Base-by-base conservation (phyloP, 805 yeast genomes). In the Yarrowia sp. region DNA sequence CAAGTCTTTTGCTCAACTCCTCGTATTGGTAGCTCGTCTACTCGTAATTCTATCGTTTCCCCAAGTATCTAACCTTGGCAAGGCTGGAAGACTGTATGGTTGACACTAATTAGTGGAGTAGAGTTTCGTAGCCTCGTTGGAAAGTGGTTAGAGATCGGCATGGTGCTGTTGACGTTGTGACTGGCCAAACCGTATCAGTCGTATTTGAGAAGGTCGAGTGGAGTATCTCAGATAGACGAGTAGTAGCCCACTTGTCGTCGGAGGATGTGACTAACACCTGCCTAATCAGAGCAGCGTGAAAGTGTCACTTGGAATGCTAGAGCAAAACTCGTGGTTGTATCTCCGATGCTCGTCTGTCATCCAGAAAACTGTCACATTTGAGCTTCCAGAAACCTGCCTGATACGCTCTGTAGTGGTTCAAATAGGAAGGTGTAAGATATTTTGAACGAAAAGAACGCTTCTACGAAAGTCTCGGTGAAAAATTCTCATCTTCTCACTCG, bases 121-220 rank as follows among this genome's bases (percentile, higher is more conserved):
- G 38, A 47, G 53, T 47, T 47, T 14, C 10, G 20, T 47, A 47
- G 53, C 53, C 53, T 47, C 53, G 53, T 47, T 47, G 20, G 30
- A n/a, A 8, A 30, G 53, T 47, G 53, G 53, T 33, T 47, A 33
- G 9, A 33, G 53, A 47, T 47, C 53, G 36, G 20, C 53, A 33
- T 15, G 36, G 50, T 24, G 50, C 53, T 47, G 53, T 47, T 5
- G 38, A 9, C 36, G 19, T 33, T 47, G n/a, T 50, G 40, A 50
- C 56, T 50, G 56, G 56, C 36, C 56, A 50, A 36, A 12, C 56
- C 56, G 42, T 50, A 50, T 50, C 56, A 17, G 40, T 50, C 56
- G 56, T 50, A 50, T 50, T 50, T 9, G 40, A 34, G 55, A 7
- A 34, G 36, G 34, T 7, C 17, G 52, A 24, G 34, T 47, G 34